A percentile compares a stretch with the other conserved stretches of the same genome.
Conservation (phyloP, 257 asterid species). For the Solanum medicagineum region DNA sequence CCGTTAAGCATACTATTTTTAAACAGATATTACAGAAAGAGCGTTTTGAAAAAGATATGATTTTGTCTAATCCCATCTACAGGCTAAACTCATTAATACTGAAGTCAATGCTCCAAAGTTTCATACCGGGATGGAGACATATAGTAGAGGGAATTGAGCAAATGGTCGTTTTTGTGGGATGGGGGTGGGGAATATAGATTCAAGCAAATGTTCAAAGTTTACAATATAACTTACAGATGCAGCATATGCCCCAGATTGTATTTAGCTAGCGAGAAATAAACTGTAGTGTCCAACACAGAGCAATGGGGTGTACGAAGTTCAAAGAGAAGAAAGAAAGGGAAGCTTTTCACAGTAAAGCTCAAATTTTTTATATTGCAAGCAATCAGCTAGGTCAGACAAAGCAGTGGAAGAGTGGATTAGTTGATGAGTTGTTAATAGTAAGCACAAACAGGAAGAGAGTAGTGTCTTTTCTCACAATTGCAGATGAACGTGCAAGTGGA, state of each 20-base stretch:
- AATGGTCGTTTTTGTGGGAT: neutral
- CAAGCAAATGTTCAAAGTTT: neutral
- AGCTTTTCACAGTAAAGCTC: neutral
- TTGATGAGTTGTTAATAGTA: neutral
- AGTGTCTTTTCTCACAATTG: constrained; percentile 23
- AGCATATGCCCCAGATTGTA: neutral
- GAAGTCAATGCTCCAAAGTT: neutral
- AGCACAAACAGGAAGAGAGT: neutral
- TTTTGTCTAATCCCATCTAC: neutral
- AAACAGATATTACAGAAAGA: neutral
- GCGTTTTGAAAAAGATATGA: neutral
- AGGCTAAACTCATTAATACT: neutral
- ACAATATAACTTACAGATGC: neutral
- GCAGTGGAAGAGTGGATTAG: neutral
- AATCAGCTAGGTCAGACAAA: neutral
- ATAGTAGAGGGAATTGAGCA: neutral
- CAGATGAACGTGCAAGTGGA: constrained; percentile 35
- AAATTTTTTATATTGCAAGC: neutral
- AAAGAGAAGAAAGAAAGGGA: neutral
- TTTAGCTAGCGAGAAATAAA: neutral
- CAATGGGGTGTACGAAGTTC: neutral
- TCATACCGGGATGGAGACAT: neutral
- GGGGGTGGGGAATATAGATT: neutral
- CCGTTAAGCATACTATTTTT: neutral
- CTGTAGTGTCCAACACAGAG: neutral